Evolutionary conservation across 345 rosid genomes (phyloP).

Genomic region (Aurinia saxatilis): DNA sequence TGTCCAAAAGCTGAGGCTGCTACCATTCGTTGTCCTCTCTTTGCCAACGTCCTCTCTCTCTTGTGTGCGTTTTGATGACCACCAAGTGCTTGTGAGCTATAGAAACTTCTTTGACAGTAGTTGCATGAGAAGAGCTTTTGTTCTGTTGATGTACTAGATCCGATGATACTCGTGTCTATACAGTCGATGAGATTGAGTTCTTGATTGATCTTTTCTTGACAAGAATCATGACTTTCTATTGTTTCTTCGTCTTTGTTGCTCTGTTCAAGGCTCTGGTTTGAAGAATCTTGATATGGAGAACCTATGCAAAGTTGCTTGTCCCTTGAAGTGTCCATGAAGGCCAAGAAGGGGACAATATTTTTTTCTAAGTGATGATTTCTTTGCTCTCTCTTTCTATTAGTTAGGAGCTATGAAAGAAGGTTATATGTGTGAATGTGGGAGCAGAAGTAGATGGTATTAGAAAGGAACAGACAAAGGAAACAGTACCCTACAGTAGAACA

Average conservation of each 20-base stretch:
- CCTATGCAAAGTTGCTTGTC: conserved; percentile 22
- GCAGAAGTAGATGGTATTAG: conserved; percentile 30
- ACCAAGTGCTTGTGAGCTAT: conserved; percentile 88
- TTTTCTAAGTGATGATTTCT: conserved; percentile 12
- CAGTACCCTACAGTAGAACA: conserved; percentile 8
- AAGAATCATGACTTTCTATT: conserved; percentile 12
- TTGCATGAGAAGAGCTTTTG: conserved; percentile 72
- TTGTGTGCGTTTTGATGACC: conserved; percentile 94
- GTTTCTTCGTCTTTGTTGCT: conserved; percentile 17
- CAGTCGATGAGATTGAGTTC: conserved; percentile 65
- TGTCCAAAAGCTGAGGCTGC: conserved; percentile 43
- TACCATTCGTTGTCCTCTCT: conserved; percentile 50
- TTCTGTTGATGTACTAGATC: conserved; percentile 27
- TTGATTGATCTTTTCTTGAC: conserved; percentile 26
- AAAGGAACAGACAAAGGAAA: conserved; percentile 26
- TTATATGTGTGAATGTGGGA: conserved; percentile 19
- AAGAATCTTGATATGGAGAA: conserved; percentile 17
- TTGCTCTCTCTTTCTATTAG: background rate
- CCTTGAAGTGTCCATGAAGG: conserved; percentile 35
- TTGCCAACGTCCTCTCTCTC: conserved; percentile 75
- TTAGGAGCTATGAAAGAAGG: background rate
- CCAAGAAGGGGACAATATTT: background rate
- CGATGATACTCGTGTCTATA: conserved; percentile 31
- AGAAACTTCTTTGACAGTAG: conserved; percentile 79
- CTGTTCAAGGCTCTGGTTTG: conserved; percentile 7